phyloP scores from a whole-genome alignment of 2,329 filamentous ascomycete genomes.

The Biscogniauxia sp. region DNA sequence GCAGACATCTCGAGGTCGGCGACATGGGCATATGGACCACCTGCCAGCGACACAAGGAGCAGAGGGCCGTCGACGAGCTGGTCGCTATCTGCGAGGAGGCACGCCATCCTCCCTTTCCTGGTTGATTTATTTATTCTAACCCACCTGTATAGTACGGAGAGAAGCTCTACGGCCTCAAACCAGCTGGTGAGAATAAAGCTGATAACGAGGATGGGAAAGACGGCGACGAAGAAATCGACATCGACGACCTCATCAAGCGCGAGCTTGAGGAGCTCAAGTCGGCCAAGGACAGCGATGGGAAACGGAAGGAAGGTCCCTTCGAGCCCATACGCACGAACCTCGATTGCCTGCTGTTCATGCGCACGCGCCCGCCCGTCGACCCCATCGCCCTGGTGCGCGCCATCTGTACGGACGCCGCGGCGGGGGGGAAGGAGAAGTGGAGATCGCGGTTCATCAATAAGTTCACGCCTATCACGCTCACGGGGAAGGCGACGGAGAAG shows the following conservation, averaged over 20 bases:
- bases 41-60: constrained; percentile 69
- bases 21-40: constrained; percentile 77
- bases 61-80: constrained; percentile 67
- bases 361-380: constrained; percentile 53
- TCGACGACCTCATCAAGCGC: constrained; percentile 69
- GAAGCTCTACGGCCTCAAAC: constrained; percentile 53
- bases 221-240: constrained; percentile 48
- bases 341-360: constrained; percentile 64
- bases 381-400: constrained; percentile 52
- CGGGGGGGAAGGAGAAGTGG: constrained; percentile 40
- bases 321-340: constrained; percentile 52
- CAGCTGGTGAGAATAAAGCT: constrained; percentile 33
- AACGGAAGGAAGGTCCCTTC: constrained; percentile 47
- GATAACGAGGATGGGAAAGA: constrained; percentile 42
- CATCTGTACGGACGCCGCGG: constrained; percentile 55
- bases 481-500: constrained; percentile 64
- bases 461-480: constrained; percentile 50
- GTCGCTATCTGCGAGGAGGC: constrained; percentile 65
- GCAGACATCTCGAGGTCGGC: constrained; percentile 57
- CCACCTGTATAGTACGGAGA: constrained; percentile 57
- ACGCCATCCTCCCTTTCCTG: constrained; percentile 21
- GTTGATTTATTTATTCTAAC: no score
- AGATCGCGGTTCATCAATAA: constrained; percentile 59
- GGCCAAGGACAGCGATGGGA: constrained; percentile 21
- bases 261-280: constrained; percentile 65